phyloP scores from a whole-genome alignment of 2,329 filamentous ascomycete genomes.

The Epichloe amarillans region DNA sequence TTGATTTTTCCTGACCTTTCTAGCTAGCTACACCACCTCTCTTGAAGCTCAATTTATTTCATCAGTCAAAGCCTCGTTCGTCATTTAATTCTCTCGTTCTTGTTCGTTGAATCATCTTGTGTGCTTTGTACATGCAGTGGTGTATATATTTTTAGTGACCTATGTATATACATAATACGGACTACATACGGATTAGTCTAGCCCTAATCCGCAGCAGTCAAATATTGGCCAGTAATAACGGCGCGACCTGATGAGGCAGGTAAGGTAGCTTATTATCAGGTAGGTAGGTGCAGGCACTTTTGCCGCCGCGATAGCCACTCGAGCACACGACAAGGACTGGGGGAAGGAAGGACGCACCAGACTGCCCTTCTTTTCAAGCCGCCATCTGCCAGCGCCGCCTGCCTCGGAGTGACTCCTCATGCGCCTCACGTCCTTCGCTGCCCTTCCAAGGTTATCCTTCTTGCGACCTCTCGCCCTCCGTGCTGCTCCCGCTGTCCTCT shows the following conservation, averaged over 20 bases:
- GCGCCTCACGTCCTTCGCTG: slow-evolving; percentile 21
- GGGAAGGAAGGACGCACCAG: background rate
- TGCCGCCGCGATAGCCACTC: background rate
- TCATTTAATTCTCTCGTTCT: too few species aligned
- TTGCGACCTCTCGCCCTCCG: slow-evolving; percentile 16
- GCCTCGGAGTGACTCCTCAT: slow-evolving; percentile 12
- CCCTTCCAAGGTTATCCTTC: slow-evolving; percentile 22
- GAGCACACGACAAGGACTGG: background rate
- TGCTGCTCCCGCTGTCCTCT: background rate
- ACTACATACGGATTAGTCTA: too few species aligned
- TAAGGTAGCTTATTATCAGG: too few species aligned
- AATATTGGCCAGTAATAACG: background rate
- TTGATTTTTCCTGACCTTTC: too few species aligned
- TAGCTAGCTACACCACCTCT: too few species aligned
- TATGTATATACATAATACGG: too few species aligned
- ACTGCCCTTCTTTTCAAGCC: background rate
- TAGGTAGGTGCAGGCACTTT: slow-evolving; percentile 1
- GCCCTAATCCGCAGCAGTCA: background rate
- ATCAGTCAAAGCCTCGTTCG: too few species aligned
- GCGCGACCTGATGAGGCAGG: background rate
- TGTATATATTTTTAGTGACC: too few species aligned
- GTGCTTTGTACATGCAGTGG: too few species aligned
- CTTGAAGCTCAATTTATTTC: too few species aligned
- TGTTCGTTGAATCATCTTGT: too few species aligned
- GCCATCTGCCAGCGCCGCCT: slow-evolving; percentile 3